phyloP scores from a whole-genome alignment of 257 asterid genomes.

The Sherardia arvensis region DNA sequence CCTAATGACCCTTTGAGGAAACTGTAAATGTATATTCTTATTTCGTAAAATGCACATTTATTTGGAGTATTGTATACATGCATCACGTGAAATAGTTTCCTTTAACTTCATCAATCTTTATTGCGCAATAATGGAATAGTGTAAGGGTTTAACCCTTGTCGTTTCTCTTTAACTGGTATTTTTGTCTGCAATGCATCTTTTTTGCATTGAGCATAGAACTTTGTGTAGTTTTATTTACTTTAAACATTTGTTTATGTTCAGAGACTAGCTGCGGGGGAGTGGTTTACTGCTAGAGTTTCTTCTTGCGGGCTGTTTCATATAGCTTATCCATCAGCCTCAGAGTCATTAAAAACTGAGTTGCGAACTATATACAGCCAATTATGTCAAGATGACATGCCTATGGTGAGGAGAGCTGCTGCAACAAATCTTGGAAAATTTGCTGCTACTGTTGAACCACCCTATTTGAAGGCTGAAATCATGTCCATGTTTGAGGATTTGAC shows the following conservation, averaged over 20 bases:
- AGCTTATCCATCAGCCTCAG: constrained; percentile 79
- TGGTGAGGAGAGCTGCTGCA: constrained; percentile 94
- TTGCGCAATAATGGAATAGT: background rate
- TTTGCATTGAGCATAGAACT: too few species aligned
- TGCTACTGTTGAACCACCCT: constrained; percentile 36
- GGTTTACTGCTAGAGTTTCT: constrained; percentile 94
- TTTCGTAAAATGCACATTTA: too few species aligned
- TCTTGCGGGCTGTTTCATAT: constrained; percentile 91
- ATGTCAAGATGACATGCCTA: constrained; percentile 95
- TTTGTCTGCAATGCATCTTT: background rate
- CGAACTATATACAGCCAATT: constrained; percentile 71
- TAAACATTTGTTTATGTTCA: constrained; percentile 13
- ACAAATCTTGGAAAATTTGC: constrained; percentile 51
- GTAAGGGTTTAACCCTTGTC: background rate
- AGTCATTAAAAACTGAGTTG: constrained; percentile 63
- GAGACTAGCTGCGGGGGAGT: constrained; percentile 96
- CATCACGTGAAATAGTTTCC: background rate
- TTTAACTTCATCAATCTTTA: background rate
- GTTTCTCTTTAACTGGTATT: background rate
- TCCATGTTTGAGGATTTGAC: constrained; percentile 45
- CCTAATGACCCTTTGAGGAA: too few species aligned
- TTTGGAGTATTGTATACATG: background rate
- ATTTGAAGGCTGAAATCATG: constrained; percentile 40
- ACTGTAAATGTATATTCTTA: too few species aligned
- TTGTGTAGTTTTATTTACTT: background rate